phyloP scores from a whole-genome alignment of 176 grass and related monocot species.

The Carex kokanica region DNA sequence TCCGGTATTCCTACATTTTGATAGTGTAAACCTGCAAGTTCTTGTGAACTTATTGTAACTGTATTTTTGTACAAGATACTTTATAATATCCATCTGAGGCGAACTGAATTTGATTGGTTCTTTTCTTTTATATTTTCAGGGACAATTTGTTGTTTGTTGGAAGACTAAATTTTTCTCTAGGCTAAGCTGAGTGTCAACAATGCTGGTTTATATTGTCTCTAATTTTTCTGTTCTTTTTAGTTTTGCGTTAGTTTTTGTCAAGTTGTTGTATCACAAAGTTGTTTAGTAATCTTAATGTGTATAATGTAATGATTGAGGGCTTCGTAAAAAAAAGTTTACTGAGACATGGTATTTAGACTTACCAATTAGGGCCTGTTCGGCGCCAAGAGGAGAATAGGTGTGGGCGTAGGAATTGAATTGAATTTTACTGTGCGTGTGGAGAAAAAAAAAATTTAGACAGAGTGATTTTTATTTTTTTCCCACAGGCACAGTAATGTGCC shows the following conservation, averaged over 20 bases:
- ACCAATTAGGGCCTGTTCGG: too few relatives aligned
- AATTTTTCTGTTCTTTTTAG: not conserved
- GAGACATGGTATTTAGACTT: not conserved
- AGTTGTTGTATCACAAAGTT: not conserved
- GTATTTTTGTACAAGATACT: not conserved
- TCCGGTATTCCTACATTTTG: not conserved
- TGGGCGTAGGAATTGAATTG: too few relatives aligned
- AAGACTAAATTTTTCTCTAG: not conserved
- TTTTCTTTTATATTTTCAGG: slow-evolving; percentile 5
- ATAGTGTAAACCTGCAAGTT: not conserved
- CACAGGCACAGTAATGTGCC: too few relatives aligned
- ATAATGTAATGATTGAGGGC: not conserved
- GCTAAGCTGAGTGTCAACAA: not conserved
- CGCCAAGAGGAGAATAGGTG: too few relatives aligned
- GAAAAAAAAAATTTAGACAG: too few relatives aligned
- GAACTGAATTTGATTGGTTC: not conserved
- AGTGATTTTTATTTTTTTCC: too few relatives aligned
- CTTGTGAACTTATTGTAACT: not conserved
- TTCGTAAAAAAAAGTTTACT: not conserved
- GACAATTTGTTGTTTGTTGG: not conserved
- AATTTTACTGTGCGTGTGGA: too few relatives aligned
- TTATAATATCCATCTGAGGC: not conserved
- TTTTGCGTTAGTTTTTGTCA: not conserved
- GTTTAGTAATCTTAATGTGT: not conserved
- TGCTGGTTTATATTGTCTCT: not conserved